A percentile compares a stretch with the other conserved stretches of the same genome.
Conservation (phyloP, 352 stramenopile species). For the Phytophthora europaea region DNA sequence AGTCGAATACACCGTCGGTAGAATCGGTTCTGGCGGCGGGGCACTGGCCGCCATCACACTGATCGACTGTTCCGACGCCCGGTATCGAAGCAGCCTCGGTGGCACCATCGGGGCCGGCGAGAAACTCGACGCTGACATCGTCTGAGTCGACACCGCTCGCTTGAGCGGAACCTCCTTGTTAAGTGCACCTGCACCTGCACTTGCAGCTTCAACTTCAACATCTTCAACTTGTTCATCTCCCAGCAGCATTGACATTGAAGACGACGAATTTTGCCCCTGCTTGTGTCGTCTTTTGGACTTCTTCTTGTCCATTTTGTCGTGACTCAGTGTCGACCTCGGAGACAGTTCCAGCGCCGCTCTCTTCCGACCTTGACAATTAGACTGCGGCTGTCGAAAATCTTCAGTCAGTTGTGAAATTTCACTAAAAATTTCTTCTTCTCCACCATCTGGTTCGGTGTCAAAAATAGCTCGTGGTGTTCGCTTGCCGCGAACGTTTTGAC, state of each 20-base stretch:
- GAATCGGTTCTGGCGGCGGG: slow-evolving; percentile 24
- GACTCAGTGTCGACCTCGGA: slow-evolving; percentile 2
- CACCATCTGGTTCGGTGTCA: neutral
- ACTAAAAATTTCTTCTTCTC: neutral
- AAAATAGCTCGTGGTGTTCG: neutral
- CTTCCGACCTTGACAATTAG: slow-evolving; percentile 30
- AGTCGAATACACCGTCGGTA: slow-evolving; percentile 66
- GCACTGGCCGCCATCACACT: slow-evolving; percentile 4
- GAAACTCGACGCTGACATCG: slow-evolving; percentile 4
- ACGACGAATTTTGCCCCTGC: neutral
- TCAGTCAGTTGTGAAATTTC: neutral
- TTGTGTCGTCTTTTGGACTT: slow-evolving; percentile 39
- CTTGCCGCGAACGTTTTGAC: neutral
- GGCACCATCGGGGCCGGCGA: slow-evolving; percentile 4
- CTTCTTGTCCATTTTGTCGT: slow-evolving; percentile 30
- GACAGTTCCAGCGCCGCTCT: slow-evolving; percentile 16
- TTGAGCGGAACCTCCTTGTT: slow-evolving; percentile 20
- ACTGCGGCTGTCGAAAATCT: slow-evolving; percentile 1
- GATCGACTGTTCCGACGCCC: slow-evolving; percentile 24
- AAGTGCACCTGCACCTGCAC: no score
- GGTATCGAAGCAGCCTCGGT: slow-evolving; percentile 16
- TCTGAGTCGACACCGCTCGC: slow-evolving; percentile 29
- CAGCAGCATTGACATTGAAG: neutral
- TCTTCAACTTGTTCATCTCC: neutral
- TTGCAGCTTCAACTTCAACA: slow-evolving; percentile 4